phyloP scores from a whole-genome alignment of 192 early-diverging fungal species.

The Lobosporangium transversale region DNA sequence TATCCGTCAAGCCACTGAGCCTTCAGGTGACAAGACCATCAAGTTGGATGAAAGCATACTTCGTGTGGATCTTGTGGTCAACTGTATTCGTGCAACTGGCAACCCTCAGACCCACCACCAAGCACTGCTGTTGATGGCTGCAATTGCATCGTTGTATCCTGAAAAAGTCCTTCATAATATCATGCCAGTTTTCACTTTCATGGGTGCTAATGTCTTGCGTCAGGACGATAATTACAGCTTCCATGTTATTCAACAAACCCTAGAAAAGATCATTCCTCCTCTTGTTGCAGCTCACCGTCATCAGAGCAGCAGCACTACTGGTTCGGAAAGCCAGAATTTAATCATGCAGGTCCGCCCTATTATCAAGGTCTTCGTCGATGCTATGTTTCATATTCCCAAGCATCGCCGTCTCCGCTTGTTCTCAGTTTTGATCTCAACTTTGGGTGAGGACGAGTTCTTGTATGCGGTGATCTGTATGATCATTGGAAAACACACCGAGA shows the following conservation, averaged over 20 bases:
- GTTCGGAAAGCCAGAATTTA: constrained; percentile 32
- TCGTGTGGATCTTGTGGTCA: constrained; percentile 88
- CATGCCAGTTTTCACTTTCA: constrained; percentile 98
- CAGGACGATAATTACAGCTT: constrained; percentile 98
- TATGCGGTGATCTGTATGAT: constrained; percentile 77
- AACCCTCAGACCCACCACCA: constrained; percentile 97
- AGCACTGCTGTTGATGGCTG: constrained; percentile 85
- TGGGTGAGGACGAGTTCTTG: constrained; percentile 82
- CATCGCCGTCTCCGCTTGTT: constrained; percentile 92
- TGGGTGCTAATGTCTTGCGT: constrained; percentile 94
- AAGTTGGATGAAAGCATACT: constrained; percentile 72
- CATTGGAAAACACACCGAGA: constrained; percentile 74
- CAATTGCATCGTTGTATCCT: constrained; percentile 83
- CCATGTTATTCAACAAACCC: constrained; percentile 91
- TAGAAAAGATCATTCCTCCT: constrained; percentile 88
- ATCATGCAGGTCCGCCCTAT: constrained; percentile 75
- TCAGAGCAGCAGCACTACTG: constrained; percentile 36
- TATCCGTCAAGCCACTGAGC: constrained; percentile 57
- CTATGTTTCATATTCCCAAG: constrained; percentile 90
- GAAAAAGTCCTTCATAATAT: constrained; percentile 89
- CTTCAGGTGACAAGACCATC: constrained; percentile 26
- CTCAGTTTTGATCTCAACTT: constrained; percentile 78
- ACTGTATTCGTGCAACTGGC: constrained; percentile 86
- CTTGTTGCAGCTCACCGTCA: constrained; percentile 65
- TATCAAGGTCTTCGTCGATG: constrained; percentile 91